Evolutionary conservation across 345 rosid species (phyloP).

Genomic region (Abelmoschus esculentus): DNA sequence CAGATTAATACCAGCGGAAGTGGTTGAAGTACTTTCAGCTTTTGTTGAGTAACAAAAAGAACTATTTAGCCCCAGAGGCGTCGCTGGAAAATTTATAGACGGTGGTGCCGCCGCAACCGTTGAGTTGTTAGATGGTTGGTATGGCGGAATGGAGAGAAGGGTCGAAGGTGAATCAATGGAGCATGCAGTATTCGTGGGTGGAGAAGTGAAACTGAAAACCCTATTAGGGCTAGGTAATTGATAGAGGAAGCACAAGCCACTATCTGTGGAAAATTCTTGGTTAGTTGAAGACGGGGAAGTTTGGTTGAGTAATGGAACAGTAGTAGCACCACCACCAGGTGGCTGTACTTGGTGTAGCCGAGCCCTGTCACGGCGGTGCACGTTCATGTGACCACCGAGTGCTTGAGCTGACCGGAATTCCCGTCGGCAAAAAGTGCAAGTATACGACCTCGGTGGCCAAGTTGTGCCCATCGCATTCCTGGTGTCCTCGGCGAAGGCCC

Average conservation of each 20-base stretch:
- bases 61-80: constrained; percentile 13
- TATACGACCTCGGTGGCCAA: constrained; percentile 96
- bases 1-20: neutral
- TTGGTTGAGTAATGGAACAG: constrained; percentile 11
- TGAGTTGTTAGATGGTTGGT: constrained; percentile 11
- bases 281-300: neutral
- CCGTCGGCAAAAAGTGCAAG: constrained; percentile 88
- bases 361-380: constrained; percentile 93
- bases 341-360: constrained; percentile 53
- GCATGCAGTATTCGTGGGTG: constrained; percentile 15
- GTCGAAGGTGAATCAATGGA: constrained; percentile 42
- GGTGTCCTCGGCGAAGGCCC: constrained; percentile 84
- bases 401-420: constrained; percentile 98
- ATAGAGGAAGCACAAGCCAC: constrained; percentile 29
- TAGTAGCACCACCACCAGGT: neutral
- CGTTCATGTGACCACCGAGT: constrained; percentile 98
- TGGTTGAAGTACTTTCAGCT: neutral
- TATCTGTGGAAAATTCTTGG: neutral
- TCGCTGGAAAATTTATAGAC: constrained; percentile 12
- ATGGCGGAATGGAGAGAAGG: constrained; percentile 36
- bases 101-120: neutral
- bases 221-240: constrained; percentile 63
- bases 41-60: constrained; percentile 15
- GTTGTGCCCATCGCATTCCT: constrained; percentile 65
- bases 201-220: constrained; percentile 17